Evolutionary conservation across 192 early-diverging fungal species (phyloP), one percentile per base, ranked within the genome.

Genomic region (Entophlyctis luteolus): DNA sequence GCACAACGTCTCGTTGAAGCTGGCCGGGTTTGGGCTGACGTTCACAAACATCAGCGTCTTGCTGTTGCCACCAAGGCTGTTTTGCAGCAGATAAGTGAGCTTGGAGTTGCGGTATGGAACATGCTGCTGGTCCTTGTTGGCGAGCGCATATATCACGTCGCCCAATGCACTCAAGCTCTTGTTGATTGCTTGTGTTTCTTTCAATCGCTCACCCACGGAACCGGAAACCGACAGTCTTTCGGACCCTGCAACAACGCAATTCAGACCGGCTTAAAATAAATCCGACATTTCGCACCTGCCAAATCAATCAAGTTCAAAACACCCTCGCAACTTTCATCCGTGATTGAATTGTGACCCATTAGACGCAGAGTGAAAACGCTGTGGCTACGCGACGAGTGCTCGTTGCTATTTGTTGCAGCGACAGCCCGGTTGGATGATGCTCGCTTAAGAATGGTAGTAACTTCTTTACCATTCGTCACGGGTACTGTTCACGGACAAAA

Each of bases 41-140:
- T 96, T 96, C 16, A 98, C 96, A 88, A 98, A 96, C 96, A 98
- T 98, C 20, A 97, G 82, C 8, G 94, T 96, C 75, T 98, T 98
- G 71, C 89, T 90, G 66, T 96, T 97, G 18, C 96, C 96, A 14
- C 83, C 88, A 12, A 90, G 62, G 1, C 81, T 87, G 67, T 89
- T 85, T 71, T 89, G 81, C 4, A 87, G 68, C 68, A 90, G 65
- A 62, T 90, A 91, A 0, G 86, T 88, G n/a, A 89, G 50, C 74
- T 95, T 94, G 4, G 93, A 95, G 81, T 98, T 94, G 59, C 96
- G 79, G 77, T 94, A 98, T 2, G 95, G 95, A 23, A 98, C 81
- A 74, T 95, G 90, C 32, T 75, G 76, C 55, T 88, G 87, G 36
- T 87, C 84, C 18, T 68, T 67, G 70, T 89, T 89, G 5, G 85